Conservation (phyloP, 192 early-diverging fungal species). For the Coemansia sp. region DNA sequence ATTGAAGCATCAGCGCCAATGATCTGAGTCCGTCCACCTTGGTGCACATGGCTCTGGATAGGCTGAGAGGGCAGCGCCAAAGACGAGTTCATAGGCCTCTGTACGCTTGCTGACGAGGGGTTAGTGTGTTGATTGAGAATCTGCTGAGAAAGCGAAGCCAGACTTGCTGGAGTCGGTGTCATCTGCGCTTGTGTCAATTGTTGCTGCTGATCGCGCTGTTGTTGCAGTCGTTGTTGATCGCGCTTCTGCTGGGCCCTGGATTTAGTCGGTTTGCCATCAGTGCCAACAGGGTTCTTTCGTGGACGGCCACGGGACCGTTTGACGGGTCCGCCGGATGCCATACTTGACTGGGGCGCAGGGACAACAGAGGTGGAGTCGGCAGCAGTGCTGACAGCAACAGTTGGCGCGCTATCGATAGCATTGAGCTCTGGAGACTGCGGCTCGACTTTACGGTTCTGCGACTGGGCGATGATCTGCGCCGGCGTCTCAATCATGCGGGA, state of each 20-base stretch:
- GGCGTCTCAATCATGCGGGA: constrained; percentile 13
- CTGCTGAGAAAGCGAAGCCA: constrained; percentile 46
- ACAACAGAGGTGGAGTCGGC: neutral
- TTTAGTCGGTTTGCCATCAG: constrained; percentile 22
- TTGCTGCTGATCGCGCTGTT: too few relatives aligned
- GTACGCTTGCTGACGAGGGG: constrained; percentile 26
- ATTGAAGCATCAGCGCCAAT: constrained; percentile 16
- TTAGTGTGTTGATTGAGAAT: constrained; percentile 40
- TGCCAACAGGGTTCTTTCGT: constrained; percentile 44
- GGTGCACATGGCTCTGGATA: constrained; percentile 32
- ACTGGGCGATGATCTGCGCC: constrained; percentile 36
- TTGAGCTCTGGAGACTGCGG: constrained; percentile 46
- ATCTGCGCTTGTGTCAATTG: constrained; percentile 12
- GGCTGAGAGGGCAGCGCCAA: constrained; percentile 39
- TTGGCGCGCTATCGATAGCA: constrained; percentile 1
- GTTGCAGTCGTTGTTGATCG: constrained; percentile 17
- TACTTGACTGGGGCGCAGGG: neutral
- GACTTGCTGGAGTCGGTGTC: constrained; percentile 34
- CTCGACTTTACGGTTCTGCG: constrained; percentile 32
- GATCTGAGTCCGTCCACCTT: constrained; percentile 13
- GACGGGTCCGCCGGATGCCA: constrained; percentile 11
- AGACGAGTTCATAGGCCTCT: constrained; percentile 33
- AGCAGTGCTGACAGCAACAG: constrained; percentile 9
- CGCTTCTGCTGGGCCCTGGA: constrained; percentile 31
- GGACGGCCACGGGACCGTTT: constrained; percentile 47